These are phyloP conservation scores for Gossypium anomalum DNA, from an alignment of 345 rosid species.

Conservation along the genomic window DNA sequence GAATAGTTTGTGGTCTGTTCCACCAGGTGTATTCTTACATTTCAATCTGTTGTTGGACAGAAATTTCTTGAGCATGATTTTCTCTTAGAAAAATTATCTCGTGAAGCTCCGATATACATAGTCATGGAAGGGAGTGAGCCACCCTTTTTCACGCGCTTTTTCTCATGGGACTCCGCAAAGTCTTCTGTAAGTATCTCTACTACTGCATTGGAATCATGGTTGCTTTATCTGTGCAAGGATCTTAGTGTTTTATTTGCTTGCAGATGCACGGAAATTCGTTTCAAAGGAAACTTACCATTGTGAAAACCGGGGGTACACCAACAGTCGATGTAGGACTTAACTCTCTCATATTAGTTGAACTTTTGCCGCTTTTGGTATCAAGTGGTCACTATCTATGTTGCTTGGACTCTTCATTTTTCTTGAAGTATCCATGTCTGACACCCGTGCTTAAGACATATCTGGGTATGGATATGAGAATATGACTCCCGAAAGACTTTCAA, in stretches of 20 bases:
- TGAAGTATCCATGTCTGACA: background rate
- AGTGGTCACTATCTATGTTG: background rate
- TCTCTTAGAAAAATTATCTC: conserved; percentile 62
- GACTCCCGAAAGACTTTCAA: background rate
- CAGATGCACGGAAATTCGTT: conserved; percentile 98
- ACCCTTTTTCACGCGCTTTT: conserved; percentile 87
- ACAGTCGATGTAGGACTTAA: conserved; percentile 57
- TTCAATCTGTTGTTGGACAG: conserved; percentile 37
- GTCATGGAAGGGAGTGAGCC: conserved; percentile 92
- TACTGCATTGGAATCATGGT: conserved; percentile 5
- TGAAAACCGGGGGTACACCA: conserved; percentile 72
- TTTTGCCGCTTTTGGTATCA: background rate
- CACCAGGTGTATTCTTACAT: conserved; percentile 5
- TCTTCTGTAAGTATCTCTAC: conserved; percentile 51
- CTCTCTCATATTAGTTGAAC: background rate
- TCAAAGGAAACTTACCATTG: conserved; percentile 79
- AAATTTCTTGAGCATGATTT: conserved; percentile 76
- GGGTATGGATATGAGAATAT: background rate
- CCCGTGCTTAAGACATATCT: background rate
- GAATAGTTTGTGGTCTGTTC: background rate
- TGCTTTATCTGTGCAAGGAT: conserved; percentile 10
- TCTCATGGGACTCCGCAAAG: conserved; percentile 89
- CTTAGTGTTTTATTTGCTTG: conserved; percentile 22
- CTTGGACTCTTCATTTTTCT: background rate
- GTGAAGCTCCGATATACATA: conserved; percentile 67